Base-by-base conservation (phyloP, 2,329 filamentous ascomycete genomes). In the Metarhizium humberi region DNA sequence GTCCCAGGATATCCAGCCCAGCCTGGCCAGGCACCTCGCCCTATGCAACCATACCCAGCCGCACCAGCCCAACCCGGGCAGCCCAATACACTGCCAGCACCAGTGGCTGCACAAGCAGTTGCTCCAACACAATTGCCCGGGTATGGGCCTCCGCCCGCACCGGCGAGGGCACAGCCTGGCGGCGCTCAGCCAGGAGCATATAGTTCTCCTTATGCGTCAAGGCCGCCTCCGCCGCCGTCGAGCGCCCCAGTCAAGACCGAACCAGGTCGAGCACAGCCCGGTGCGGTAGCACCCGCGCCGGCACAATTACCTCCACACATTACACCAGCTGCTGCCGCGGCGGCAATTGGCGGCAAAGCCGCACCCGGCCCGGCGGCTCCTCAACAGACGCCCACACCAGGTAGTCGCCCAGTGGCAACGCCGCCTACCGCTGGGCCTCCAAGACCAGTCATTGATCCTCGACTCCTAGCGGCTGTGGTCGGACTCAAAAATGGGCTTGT, bases 401-500 rank as follows among this genome's bases (percentile, higher is more conserved):
- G 61, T 6, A 61, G 51, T 32, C 63, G 62, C n/a, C 56, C 67
- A 11, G 55, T 65, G 4, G 58, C 63, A 43, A 59, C 66, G n/a
- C 59, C 68, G 20, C 56, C 67, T 10, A 52, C 61, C 4, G 50
- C 63, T n/a, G 55, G 60, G n/a, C 57, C 66, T 13, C 56, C 63
- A 7, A 66, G 69, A 36, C 69, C 69, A 7, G 71, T 75, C 30
- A 73, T 80, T 30, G 71, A 77, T n/a, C 72, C 74, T 0, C 69
- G 70, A 38, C 64, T 79, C 1, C 64, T 75, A 25, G 60, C 65
- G 6, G 72, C 73, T 14, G 70, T 80, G 18, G 68, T 72, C 38
- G 69, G 70, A 18, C 73, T 80, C 63, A 77, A 76, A 60, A 72
- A 73, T 11, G 74, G 76, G 10, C 67, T 80, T 16, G 69, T 75